Evolutionary conservation across 768 basidiomycete species (phyloP).

Genomic region (Hericium rajendrae): DNA sequence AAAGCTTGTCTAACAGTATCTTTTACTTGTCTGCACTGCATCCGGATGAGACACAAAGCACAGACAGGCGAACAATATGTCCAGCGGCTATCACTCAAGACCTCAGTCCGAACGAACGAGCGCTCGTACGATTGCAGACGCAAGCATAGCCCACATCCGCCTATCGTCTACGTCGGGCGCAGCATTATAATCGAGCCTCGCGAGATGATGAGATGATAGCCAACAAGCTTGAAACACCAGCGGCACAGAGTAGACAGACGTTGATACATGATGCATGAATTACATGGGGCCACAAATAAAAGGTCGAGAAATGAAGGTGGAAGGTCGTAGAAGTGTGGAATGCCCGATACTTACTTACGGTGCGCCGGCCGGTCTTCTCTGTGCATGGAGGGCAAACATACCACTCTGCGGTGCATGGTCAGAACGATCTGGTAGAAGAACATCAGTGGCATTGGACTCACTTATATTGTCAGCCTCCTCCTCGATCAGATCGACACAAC

Average conservation of each 20-base stretch:
- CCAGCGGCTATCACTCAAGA: neutral
- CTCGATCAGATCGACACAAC: conserved; percentile 51
- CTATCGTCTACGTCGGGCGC: neutral
- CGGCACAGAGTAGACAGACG: conserved; percentile 1
- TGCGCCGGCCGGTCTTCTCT: conserved; percentile 47
- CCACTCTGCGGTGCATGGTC: conserved; percentile 31
- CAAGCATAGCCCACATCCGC: neutral
- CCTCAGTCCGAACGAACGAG: neutral
- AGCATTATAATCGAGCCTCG: conserved; percentile 5
- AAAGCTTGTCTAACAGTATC: neutral
- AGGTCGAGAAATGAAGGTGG: conserved; percentile 1
- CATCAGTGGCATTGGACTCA: conserved; percentile 30
- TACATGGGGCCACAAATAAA: conserved; percentile 10
- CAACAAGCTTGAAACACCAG: neutral
- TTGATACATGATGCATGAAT: conserved; percentile 12
- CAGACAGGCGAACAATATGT: neutral
- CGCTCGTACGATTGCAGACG: too few relatives aligned
- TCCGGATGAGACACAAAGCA: neutral
- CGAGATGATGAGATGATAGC: conserved; percentile 5
- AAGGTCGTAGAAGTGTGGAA: neutral
- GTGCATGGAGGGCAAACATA: conserved; percentile 49
- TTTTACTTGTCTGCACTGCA: neutral
- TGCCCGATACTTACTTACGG: conserved; percentile 61
- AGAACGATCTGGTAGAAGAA: conserved; percentile 1
- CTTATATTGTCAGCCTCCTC: conserved; percentile 65